phyloP scores from a whole-genome alignment of 1,139 yeast genomes.

The Yamadazyma jaroonii region DNA sequence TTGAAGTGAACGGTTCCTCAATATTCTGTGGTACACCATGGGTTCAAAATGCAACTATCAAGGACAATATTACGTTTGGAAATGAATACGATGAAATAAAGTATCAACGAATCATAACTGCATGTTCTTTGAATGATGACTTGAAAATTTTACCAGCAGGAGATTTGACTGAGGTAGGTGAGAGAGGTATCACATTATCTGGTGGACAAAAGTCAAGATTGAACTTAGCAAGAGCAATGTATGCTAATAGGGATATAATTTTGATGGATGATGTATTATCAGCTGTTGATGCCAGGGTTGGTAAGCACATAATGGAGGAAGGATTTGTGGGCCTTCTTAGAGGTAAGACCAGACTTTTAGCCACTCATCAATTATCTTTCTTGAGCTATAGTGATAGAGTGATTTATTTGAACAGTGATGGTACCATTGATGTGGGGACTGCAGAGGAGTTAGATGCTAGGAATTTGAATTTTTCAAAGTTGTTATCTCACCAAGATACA shows the following conservation, averaged over 20 bases:
- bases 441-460: conserved; percentile 43
- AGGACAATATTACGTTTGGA: conserved; percentile 76
- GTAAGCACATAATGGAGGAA: conserved; percentile 71
- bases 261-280: conserved; percentile 82
- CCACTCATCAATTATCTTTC: conserved; percentile 80
- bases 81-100: conserved; percentile 48
- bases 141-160: conserved; percentile 74
- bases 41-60: conserved; percentile 82
- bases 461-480: conserved; percentile 46
- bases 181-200: conserved; percentile 84
- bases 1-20: conserved; percentile 43
- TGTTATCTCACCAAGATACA: conserved; percentile 48
- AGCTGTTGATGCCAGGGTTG: conserved; percentile 92
- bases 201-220: conserved; percentile 94
- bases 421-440: conserved; percentile 60
- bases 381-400: conserved; percentile 67
- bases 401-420: conserved; percentile 65
- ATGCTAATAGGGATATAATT: conserved; percentile 61
- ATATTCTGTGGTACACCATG: conserved; percentile 60
- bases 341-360: conserved; percentile 68
- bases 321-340: conserved; percentile 61
- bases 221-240: conserved; percentile 81
- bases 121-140: conserved; percentile 70
- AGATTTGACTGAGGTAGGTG: conserved; percentile 86
- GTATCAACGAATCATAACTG: conserved; percentile 56